Percentiles rank a stretch among this genome's conserved stretches.
These are phyloP conservation scores for rapeseed (Brassica napus) DNA, from an alignment of 345 rosid species.

Conservation along the genomic window DNA sequence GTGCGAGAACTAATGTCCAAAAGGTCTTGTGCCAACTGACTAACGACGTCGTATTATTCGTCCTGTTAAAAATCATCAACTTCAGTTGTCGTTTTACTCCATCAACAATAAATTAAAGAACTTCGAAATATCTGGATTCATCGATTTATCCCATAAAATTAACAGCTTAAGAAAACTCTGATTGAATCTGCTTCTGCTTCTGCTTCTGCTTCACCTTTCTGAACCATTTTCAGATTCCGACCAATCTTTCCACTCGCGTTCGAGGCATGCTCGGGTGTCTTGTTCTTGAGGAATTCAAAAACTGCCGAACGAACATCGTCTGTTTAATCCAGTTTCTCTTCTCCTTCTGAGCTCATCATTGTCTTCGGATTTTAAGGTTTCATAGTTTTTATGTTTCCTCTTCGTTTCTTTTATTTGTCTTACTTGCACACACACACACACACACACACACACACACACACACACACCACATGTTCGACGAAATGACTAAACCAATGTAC, in stretches of 20 bases:
- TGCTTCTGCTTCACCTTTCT: neutral
- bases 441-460: neutral
- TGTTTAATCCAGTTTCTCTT: neutral
- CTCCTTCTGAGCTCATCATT: neutral
- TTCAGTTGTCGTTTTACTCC: neutral
- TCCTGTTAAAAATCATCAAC: neutral
- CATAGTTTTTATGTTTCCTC: neutral
- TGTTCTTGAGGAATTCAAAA: neutral
- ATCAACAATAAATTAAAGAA: neutral
- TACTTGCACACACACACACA: conserved; percentile 1
- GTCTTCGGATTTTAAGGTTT: neutral
- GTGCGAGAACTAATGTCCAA: neutral
- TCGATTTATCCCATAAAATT: neutral
- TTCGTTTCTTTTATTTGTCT: neutral
- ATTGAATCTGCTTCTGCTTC: neutral
- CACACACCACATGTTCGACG: conserved; percentile 12
- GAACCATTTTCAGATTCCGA: neutral
- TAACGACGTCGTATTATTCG: neutral
- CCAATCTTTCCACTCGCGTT: neutral
- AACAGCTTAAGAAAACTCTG: neutral
- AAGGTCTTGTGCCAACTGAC: neutral
- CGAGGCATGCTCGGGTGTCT: neutral
- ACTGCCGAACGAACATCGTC: neutral
- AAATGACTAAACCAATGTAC: conserved; percentile 8
- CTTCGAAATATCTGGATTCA: neutral